phyloP scores from a whole-genome alignment of 75 land plant species.

The Selaginella moellendorffii region DNA sequence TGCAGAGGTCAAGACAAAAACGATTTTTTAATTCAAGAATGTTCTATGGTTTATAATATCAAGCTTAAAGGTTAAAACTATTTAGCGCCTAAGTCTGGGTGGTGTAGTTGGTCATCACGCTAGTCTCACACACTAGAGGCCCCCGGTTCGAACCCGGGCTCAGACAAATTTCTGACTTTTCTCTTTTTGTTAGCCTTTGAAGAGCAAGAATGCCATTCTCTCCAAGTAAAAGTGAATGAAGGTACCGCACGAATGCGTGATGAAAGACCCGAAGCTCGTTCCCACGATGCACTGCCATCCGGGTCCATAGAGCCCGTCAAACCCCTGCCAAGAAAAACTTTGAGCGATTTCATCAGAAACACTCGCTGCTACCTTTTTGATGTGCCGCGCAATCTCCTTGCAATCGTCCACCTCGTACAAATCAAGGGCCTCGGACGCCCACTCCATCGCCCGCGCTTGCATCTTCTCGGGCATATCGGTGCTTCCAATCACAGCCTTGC shows the following conservation, averaged over 20 bases:
- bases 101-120: conserved; percentile 28
- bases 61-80: too few species aligned
- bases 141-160: conserved; percentile 28
- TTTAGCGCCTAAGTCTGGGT: too few species aligned
- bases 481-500: conserved; percentile 54
- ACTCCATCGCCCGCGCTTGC: conserved; percentile 50
- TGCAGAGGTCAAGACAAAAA: too few species aligned
- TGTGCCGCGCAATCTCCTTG: conserved; percentile 58
- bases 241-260: conserved; percentile 2
- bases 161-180: too few species aligned
- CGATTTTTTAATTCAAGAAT: too few species aligned
- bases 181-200: conserved; percentile 39
- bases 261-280: conserved; percentile 1
- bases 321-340: not conserved
- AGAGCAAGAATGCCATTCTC: not conserved
- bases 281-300: conserved; percentile 9
- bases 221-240: not conserved
- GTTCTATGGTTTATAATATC: too few species aligned
- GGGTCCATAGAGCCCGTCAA: conserved; percentile 4
- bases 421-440: conserved; percentile 54
- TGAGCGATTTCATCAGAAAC: not conserved
- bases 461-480: conserved; percentile 64
- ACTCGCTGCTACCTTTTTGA: conserved; percentile 37
- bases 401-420: conserved; percentile 40
- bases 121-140: conserved; percentile 27